A percentile compares a stretch with the other conserved stretches of the same genome.
phyloP scores from a whole-genome alignment of 1,284 basidiomycete genomes.

The Pseudozyma hubeiensis region DNA sequence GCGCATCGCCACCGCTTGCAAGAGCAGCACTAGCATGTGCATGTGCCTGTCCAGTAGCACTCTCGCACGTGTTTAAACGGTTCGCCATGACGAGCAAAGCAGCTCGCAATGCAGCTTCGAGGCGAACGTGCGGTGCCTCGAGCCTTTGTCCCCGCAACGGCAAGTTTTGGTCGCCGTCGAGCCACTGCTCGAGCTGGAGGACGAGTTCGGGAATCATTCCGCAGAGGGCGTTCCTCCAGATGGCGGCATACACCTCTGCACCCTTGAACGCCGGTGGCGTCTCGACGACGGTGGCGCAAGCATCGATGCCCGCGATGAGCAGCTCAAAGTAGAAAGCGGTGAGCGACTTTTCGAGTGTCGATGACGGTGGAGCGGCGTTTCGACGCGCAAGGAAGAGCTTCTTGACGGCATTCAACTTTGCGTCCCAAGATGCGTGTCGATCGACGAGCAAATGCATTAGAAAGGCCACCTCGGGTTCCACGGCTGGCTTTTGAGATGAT shows the following conservation, averaged over 20 bases:
- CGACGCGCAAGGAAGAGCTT: conserved; percentile 39
- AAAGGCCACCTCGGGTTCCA: conserved; percentile 42
- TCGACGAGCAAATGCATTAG: conserved; percentile 42
- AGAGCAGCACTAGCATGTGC: neutral
- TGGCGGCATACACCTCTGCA: conserved; percentile 27
- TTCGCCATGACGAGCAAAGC: conserved; percentile 29
- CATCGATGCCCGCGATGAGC: conserved; percentile 38
- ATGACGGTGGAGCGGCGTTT: conserved; percentile 24
- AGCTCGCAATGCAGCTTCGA: conserved; percentile 37
- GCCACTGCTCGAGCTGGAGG: conserved; percentile 50
- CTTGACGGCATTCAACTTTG: conserved; percentile 44
- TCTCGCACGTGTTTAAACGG: conserved; percentile 34
- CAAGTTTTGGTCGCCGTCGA: conserved; percentile 29
- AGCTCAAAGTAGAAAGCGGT: conserved; percentile 47
- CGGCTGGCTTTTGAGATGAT: conserved; percentile 13
- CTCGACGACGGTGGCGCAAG: conserved; percentile 39
- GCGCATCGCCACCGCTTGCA: neutral
- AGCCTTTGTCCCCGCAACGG: conserved; percentile 35
- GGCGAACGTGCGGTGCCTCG: conserved; percentile 38
- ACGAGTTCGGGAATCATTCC: conserved; percentile 46
- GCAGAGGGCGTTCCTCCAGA: conserved; percentile 49
- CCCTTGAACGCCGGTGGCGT: conserved; percentile 31
- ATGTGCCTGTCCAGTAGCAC: conserved; percentile 2
- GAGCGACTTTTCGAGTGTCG: conserved; percentile 47
- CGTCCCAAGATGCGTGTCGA: conserved; percentile 22